Conservation (phyloP, 345 rosid genomes). For the Salix koriyanagi region DNA sequence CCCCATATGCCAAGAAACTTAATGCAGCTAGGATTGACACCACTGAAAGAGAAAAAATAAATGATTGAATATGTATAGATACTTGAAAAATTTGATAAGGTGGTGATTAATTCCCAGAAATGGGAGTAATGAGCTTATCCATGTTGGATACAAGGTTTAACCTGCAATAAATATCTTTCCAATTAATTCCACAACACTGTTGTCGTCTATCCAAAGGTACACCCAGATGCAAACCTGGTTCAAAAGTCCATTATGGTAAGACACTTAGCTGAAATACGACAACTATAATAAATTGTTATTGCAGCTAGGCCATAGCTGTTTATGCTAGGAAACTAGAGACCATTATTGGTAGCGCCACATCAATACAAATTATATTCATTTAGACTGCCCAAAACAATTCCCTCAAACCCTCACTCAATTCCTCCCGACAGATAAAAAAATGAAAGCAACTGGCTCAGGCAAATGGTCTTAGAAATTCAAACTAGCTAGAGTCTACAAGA, state of each 20-base stretch:
- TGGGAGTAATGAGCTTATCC: background rate
- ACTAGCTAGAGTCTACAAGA: background rate
- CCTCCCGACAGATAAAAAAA: background rate
- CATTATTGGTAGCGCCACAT: background rate
- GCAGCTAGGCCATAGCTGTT: background rate
- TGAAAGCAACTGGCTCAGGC: background rate
- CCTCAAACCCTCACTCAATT: background rate
- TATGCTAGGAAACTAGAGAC: background rate
- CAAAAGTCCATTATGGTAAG: constrained; percentile 19
- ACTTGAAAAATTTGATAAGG: background rate
- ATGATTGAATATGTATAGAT: background rate
- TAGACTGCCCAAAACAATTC: background rate
- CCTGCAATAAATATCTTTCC: constrained; percentile 93
- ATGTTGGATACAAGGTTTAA: constrained; percentile 23
- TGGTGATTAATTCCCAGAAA: constrained; percentile 3
- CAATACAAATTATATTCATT: background rate
- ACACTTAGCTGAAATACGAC: background rate
- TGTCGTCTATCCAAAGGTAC: constrained; percentile 78
- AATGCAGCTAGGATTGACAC: constrained; percentile 84
- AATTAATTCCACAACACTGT: constrained; percentile 57
- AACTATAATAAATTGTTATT: too few species aligned
- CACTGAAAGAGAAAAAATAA: constrained; percentile 42
- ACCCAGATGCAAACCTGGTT: constrained; percentile 82
- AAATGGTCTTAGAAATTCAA: background rate
- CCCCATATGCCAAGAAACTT: constrained; percentile 93